These are phyloP conservation scores for Pythium phragmiticola DNA, from an alignment of 352 stramenopile species.

Conservation along the genomic window DNA sequence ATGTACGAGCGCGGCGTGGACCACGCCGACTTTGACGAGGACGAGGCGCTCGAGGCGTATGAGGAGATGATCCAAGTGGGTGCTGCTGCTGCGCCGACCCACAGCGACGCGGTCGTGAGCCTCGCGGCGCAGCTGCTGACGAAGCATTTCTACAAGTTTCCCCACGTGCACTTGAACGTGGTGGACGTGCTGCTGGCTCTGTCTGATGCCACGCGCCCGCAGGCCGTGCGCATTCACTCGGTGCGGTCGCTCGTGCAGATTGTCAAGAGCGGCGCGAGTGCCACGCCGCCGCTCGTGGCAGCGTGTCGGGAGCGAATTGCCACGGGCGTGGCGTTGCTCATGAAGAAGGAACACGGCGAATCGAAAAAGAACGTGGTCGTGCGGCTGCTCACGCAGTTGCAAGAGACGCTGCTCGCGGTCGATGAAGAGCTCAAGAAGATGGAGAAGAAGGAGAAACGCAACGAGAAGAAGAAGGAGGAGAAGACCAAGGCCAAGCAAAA, in stretches of 20 bases:
- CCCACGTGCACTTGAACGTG: slow-evolving; percentile 75
- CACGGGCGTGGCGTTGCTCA: slow-evolving; percentile 11
- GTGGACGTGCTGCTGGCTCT: slow-evolving; percentile 61
- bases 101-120: slow-evolving; percentile 53
- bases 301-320: slow-evolving; percentile 47
- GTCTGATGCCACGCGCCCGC: slow-evolving; percentile 35
- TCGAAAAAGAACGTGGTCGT: slow-evolving; percentile 42
- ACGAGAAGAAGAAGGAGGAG: slow-evolving; percentile 47
- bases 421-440: slow-evolving; percentile 7
- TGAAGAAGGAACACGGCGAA: slow-evolving; percentile 42
- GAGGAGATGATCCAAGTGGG: slow-evolving; percentile 69
- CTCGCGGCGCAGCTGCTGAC: slow-evolving; percentile 70
- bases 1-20: slow-evolving; percentile 39
- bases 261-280: slow-evolving; percentile 39
- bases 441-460: slow-evolving; percentile 27
- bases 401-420: slow-evolving; percentile 28
- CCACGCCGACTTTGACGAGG: slow-evolving; percentile 64
- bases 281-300: slow-evolving; percentile 22
- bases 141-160: slow-evolving; percentile 79
- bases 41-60: slow-evolving; percentile 69
- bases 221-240: slow-evolving; percentile 74
- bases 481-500: slow-evolving; percentile 31
- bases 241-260: slow-evolving; percentile 70
- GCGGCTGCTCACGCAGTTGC: slow-evolving; percentile 58
- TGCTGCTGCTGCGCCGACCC: slow-evolving; percentile 10